phyloP scores from a whole-genome alignment of 208 protist genomes.

The Sergeia podlipaevii region DNA sequence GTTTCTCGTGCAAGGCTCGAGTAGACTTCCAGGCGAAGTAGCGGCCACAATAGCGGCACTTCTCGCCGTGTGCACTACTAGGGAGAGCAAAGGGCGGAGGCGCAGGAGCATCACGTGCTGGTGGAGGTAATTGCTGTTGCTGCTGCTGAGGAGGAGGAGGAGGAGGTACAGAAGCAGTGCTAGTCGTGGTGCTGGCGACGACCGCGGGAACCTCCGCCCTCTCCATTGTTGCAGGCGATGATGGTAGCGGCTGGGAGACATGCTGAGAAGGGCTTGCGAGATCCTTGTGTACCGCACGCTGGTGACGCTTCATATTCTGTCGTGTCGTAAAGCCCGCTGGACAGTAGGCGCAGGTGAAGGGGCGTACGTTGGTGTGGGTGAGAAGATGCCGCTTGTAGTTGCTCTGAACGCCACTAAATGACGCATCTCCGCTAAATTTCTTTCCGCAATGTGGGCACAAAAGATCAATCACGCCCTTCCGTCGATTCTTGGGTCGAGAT shows the following conservation, averaged over 20 bases:
- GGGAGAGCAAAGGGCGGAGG: slow-evolving; percentile 15
- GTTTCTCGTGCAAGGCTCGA: slow-evolving; percentile 28
- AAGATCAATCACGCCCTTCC: slow-evolving; percentile 10
- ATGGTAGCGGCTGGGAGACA: slow-evolving; percentile 2
- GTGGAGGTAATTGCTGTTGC: too few relatives aligned
- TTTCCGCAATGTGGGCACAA: slow-evolving; percentile 60
- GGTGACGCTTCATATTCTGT: slow-evolving; percentile 50
- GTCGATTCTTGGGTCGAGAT: too few relatives aligned
- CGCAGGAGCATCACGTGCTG: neutral
- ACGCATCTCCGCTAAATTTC: slow-evolving; percentile 40
- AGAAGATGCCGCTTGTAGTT: slow-evolving; percentile 76
- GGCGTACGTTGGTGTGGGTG: slow-evolving; percentile 61
- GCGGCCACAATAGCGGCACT: slow-evolving; percentile 22
- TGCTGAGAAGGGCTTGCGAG: slow-evolving; percentile 12
- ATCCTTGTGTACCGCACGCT: slow-evolving; percentile 25
- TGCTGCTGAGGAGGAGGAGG: neutral
- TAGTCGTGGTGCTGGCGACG: neutral
- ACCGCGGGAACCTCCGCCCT: neutral
- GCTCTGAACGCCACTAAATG: slow-evolving; percentile 57
- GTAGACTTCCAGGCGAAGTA: slow-evolving; percentile 35
- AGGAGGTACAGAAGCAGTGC: neutral
- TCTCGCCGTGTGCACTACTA: neutral
- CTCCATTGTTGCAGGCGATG: neutral
- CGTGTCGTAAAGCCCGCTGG: slow-evolving; percentile 55
- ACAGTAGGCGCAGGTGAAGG: slow-evolving; percentile 64